phyloP scores from a whole-genome alignment of 2,329 filamentous ascomycete genomes.

The Fusarium solani-melongenae region DNA sequence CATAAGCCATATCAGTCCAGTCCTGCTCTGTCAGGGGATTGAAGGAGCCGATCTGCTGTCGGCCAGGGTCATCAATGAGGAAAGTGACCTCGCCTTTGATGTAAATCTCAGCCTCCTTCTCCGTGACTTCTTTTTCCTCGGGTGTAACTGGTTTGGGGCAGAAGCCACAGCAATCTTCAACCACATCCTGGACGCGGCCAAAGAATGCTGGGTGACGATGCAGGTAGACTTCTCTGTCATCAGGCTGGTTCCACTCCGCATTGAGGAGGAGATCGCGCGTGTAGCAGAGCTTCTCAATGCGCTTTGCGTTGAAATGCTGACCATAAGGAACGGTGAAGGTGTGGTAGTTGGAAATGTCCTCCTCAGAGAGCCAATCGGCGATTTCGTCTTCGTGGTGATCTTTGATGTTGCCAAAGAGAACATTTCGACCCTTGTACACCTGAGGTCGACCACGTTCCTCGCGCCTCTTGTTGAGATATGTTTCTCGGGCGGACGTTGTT shows the following conservation, averaged over 20 bases:
- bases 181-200: constrained; percentile 77
- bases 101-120: constrained; percentile 80
- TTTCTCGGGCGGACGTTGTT: constrained; percentile 72
- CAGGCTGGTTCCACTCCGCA: constrained; percentile 84
- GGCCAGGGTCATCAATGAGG: constrained; percentile 82
- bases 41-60: constrained; percentile 78
- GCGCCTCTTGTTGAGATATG: constrained; percentile 76
- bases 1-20: constrained; percentile 92
- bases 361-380: constrained; percentile 82
- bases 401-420: constrained; percentile 77
- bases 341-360: constrained; percentile 83
- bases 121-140: constrained; percentile 77
- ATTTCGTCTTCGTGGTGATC: constrained; percentile 82
- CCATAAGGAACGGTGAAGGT: constrained; percentile 80
- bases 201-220: constrained; percentile 91
- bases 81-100: constrained; percentile 80
- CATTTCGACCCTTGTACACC: constrained; percentile 52
- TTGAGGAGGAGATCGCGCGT: constrained; percentile 85
- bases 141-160: constrained; percentile 77
- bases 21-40: constrained; percentile 84
- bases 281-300: constrained; percentile 85
- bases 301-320: constrained; percentile 68
- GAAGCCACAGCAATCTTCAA: constrained; percentile 83
- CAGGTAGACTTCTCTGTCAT: constrained; percentile 79
- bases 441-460: constrained; percentile 76